These are phyloP conservation scores for Ophiosphaerella herpotricha DNA, from an alignment of 2,329 filamentous ascomycete species.

Conservation along the genomic window DNA sequence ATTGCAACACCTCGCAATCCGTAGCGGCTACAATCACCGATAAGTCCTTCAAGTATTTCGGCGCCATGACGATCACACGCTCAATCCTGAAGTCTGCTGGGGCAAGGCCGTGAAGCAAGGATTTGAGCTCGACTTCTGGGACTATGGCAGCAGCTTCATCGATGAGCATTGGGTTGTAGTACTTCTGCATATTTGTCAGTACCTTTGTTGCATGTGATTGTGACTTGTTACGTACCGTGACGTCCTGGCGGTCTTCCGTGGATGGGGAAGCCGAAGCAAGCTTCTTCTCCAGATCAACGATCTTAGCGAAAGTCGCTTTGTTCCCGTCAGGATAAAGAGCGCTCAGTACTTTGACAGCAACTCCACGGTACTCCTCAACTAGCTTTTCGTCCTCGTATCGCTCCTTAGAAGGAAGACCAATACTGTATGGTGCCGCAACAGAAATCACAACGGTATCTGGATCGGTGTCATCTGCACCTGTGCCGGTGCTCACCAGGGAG, in stretches of 20 bases:
- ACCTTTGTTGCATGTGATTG: not conserved
- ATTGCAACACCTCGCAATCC: conserved; percentile 60
- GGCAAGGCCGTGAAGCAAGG: conserved; percentile 58
- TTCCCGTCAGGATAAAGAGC: conserved; percentile 29
- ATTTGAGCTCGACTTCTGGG: conserved; percentile 61
- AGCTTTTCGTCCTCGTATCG: conserved; percentile 41
- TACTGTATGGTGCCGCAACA: conserved; percentile 54
- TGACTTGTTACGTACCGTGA: conserved; percentile 48
- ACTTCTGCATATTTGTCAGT: conserved; percentile 48
- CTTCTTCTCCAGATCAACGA: conserved; percentile 61
- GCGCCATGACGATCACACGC: conserved; percentile 63
- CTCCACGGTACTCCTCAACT: conserved; percentile 36
- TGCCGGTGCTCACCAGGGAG: conserved; percentile 28
- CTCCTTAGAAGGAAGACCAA: conserved; percentile 48
- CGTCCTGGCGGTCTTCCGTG: conserved; percentile 63
- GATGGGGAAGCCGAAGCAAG: conserved; percentile 64
- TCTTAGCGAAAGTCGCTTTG: conserved; percentile 43
- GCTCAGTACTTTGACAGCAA: conserved; percentile 26
- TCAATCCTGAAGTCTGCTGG: conserved; percentile 57
- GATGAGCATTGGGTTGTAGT: conserved; percentile 67
- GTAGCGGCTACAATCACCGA: conserved; percentile 61
- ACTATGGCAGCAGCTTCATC: conserved; percentile 60
- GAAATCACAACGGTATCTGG: conserved; percentile 59
- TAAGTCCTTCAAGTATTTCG: conserved; percentile 64
- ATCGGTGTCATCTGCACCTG: conserved; percentile 56